These are phyloP conservation scores for Exophiala mesophila DNA, from an alignment of 2,329 filamentous ascomycete species.

Conservation along the genomic window DNA sequence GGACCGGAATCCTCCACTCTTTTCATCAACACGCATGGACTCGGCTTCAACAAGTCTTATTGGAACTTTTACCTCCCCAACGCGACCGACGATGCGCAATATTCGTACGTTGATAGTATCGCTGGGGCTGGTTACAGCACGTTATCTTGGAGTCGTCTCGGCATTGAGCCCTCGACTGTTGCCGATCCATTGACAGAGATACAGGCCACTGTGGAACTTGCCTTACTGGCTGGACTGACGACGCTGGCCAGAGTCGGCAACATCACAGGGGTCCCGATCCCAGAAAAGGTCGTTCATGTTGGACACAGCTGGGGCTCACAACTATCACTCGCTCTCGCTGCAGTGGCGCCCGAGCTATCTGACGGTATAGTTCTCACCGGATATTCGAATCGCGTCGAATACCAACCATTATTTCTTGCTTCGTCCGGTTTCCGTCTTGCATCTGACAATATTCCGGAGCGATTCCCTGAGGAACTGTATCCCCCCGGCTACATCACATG, in stretches of 20 bases:
- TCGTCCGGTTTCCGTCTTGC: conserved; percentile 31
- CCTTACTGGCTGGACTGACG: conserved; percentile 37
- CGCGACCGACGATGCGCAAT: conserved; percentile 15
- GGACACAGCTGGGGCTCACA: conserved; percentile 37
- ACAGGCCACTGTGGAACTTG: conserved; percentile 37
- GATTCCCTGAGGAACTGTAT: conserved; percentile 43
- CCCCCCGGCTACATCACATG: conserved; percentile 44
- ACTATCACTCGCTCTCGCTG: conserved; percentile 32
- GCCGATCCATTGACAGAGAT: conserved; percentile 38
- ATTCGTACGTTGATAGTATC: conserved; percentile 17
- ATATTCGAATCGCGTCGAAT: conserved; percentile 44
- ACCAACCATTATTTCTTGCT: conserved; percentile 33
- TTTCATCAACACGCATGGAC: conserved; percentile 17
- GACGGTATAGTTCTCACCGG: conserved; percentile 40
- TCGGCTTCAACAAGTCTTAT: conserved; percentile 23
- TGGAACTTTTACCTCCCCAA: conserved; percentile 21
- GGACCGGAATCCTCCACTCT: conserved; percentile 16
- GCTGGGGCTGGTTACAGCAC: conserved; percentile 35
- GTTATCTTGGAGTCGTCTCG: conserved; percentile 38
- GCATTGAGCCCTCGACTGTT: conserved; percentile 34
- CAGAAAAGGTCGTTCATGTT: conserved; percentile 34
- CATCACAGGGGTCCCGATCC: conserved; percentile 23
- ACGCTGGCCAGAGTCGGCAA: conserved; percentile 21
- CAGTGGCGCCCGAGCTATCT: conserved; percentile 31
- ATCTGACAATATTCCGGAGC: conserved; percentile 16